Percentiles rank a stretch among this genome's conserved stretches.
Evolutionary conservation across 169 alveolate species (phyloP).

Genomic region (Plasmodium reichenowi): DNA sequence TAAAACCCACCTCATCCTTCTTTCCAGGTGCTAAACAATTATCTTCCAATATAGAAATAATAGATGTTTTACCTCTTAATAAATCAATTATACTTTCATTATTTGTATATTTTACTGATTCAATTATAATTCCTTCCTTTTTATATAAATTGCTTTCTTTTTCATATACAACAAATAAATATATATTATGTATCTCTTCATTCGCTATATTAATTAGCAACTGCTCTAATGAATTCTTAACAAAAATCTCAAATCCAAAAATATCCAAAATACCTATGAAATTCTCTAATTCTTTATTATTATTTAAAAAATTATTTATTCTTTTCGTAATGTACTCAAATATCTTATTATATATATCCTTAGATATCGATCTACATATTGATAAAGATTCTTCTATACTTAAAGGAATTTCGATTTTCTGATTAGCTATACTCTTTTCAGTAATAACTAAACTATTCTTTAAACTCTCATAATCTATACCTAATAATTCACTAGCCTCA

Average conservation of each 20-base stretch:
- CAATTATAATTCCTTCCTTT: constrained; percentile 55
- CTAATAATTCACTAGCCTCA: constrained; percentile 76
- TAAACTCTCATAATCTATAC: constrained; percentile 73
- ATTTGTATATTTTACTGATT: constrained; percentile 67
- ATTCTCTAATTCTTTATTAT: constrained; percentile 79
- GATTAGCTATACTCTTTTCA: constrained; percentile 82
- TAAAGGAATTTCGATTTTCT: constrained; percentile 82
- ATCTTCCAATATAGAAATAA: constrained; percentile 71
- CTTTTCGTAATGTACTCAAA: constrained; percentile 85
- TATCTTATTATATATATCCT: constrained; percentile 86
- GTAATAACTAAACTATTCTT: constrained; percentile 76
- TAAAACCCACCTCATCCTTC: constrained; percentile 28
- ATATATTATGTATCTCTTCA: constrained; percentile 87
- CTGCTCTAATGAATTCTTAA: constrained; percentile 97
- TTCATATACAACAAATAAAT: constrained; percentile 62
- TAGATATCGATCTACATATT: constrained; percentile 83
- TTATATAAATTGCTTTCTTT: constrained; percentile 60
- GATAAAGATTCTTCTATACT: constrained; percentile 81
- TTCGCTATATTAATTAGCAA: constrained; percentile 98
- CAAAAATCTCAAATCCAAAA: constrained; percentile 98
- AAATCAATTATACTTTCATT: constrained; percentile 59
- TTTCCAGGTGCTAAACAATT: constrained; percentile 66
- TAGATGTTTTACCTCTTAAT: constrained; percentile 61
- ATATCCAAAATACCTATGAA: constrained; percentile 98
- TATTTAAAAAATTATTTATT: constrained; percentile 84